Percentiles rank a stretch among this genome's conserved stretches.
phyloP scores from a whole-genome alignment of 2,329 filamentous ascomycete species.

The Plenodomus biglobosus region DNA sequence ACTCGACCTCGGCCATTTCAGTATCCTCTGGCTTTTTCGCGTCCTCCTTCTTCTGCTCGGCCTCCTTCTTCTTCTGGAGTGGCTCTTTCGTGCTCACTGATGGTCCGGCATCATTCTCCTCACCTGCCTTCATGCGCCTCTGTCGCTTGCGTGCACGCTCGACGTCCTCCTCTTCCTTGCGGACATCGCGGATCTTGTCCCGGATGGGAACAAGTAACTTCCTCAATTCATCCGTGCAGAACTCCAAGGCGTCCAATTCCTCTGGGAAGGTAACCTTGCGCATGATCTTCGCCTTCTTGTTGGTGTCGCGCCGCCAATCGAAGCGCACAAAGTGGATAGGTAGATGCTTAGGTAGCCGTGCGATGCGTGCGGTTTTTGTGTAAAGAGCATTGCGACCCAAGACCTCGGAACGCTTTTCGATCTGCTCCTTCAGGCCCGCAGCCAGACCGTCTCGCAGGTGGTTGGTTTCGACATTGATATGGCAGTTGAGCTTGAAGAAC shows the following conservation, averaged over 20 bases:
- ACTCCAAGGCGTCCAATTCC: constrained; percentile 90
- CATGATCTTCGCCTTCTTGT: constrained; percentile 99
- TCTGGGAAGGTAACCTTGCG: constrained; percentile 95
- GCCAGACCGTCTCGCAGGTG: constrained; percentile 87
- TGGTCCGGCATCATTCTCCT: constrained; percentile 53
- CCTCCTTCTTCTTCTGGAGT: constrained; percentile 54
- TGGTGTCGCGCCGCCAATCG: constrained; percentile 92
- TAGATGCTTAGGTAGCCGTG: constrained; percentile 88
- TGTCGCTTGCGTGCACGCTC: constrained; percentile 90
- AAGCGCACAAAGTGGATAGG: constrained; percentile 98
- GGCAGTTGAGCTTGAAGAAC: constrained; percentile 94
- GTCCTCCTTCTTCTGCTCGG: constrained; percentile 48
- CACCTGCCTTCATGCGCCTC: constrained; percentile 66
- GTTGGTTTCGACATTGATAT: constrained; percentile 85
- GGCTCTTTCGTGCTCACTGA: constrained; percentile 48
- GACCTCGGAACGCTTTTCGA: constrained; percentile 83
- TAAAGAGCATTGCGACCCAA: constrained; percentile 79
- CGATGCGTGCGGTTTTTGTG: constrained; percentile 88
- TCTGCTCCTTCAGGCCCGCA: constrained; percentile 78
- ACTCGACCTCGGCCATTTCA: constrained; percentile 71
- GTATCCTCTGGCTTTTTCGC: constrained; percentile 63
- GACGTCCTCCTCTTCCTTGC: constrained; percentile 92
- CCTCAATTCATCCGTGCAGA: constrained; percentile 88
- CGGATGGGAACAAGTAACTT: constrained; percentile 85
- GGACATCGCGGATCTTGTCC: constrained; percentile 91